Evolutionary conservation across 1,284 basidiomycete species (phyloP).

Genomic region (Hymenochaete sp.): DNA sequence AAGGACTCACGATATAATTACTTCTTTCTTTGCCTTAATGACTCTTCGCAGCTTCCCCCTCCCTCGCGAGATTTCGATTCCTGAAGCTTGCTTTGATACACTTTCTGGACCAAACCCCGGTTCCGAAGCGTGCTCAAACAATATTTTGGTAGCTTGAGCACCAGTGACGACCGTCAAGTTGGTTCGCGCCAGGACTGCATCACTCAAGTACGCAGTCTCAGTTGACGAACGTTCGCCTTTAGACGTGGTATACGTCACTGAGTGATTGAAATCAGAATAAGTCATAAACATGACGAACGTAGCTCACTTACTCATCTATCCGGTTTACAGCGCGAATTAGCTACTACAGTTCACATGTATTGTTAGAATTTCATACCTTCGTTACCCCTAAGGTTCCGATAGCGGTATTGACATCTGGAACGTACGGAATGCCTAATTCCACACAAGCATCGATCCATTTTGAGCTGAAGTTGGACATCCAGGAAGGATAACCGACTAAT

Average conservation of each 20-base stretch:
- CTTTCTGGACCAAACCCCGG: conserved; percentile 1
- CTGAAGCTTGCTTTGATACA: conserved; percentile 20
- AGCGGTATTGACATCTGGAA: conserved; percentile 18
- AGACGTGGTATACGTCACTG: conserved; percentile 19
- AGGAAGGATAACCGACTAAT: conserved; percentile 16
- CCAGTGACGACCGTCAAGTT: conserved; percentile 23
- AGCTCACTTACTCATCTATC: conserved; percentile 18
- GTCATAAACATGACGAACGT: neutral
- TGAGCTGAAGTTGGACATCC: conserved; percentile 8
- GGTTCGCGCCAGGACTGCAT: conserved; percentile 21
- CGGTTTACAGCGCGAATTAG: neutral
- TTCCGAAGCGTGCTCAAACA: too few relatives aligned
- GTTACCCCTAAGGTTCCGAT: conserved; percentile 19
- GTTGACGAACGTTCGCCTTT: conserved; percentile 20
- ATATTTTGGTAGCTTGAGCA: conserved; percentile 21
- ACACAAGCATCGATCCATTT: conserved; percentile 18
- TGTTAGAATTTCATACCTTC: conserved; percentile 17
- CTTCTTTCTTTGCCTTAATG: conserved; percentile 21
- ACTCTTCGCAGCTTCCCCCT: conserved; percentile 16
- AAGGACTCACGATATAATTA: conserved; percentile 20
- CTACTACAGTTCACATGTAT: neutral
- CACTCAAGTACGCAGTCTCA: conserved; percentile 24
- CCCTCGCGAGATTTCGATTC: conserved; percentile 22
- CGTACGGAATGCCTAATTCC: conserved; percentile 17
- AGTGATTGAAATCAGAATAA: conserved; percentile 8